Percentiles rank a stretch among this genome's conserved stretches.
These are phyloP conservation scores for Pyricularia pennisetigena DNA, from an alignment of 2,329 filamentous ascomycete genomes.

Conservation along the genomic window DNA sequence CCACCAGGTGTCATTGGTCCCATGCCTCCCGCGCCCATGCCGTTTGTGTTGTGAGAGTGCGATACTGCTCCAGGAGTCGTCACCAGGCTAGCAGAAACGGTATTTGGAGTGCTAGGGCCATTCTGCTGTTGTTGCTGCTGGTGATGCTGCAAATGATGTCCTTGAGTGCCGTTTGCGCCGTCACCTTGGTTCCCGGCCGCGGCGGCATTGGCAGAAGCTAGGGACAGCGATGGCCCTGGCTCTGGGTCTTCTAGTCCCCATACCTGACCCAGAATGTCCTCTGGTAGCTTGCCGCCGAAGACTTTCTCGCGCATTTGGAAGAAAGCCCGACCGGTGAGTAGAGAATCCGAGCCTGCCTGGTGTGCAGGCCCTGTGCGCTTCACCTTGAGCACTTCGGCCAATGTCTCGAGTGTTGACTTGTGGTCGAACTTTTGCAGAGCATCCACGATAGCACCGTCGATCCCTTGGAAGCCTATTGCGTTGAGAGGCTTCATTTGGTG, in stretches of 20 bases:
- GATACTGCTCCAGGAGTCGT: slow-evolving; percentile 61
- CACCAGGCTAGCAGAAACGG: slow-evolving; percentile 37
- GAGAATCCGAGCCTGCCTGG: slow-evolving; percentile 86
- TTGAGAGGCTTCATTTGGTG: slow-evolving; percentile 26
- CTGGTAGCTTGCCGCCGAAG: slow-evolving; percentile 71
- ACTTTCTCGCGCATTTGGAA: slow-evolving; percentile 87
- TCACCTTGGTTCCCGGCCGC: slow-evolving; percentile 11
- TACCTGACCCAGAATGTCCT: slow-evolving; percentile 80
- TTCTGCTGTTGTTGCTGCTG: slow-evolving; percentile 23
- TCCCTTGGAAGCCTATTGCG: slow-evolving; percentile 60
- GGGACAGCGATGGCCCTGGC: slow-evolving; percentile 24
- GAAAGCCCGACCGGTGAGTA: slow-evolving; percentile 89
- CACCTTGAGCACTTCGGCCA: slow-evolving; percentile 86
- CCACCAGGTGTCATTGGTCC: slow-evolving; percentile 72
- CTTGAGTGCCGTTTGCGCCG: slow-evolving; percentile 11
- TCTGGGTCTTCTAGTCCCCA: slow-evolving; percentile 81
- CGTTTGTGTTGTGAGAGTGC: slow-evolving; percentile 46
- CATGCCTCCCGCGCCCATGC: slow-evolving; percentile 33
- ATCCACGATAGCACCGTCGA: slow-evolving; percentile 56
- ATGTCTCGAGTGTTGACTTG: slow-evolving; percentile 86
- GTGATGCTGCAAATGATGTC: slow-evolving; percentile 24
- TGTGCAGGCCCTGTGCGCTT: slow-evolving; percentile 82
- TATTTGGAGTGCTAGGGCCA: slow-evolving; percentile 51
- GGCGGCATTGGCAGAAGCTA: slow-evolving; percentile 10
- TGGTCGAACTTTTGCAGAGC: slow-evolving; percentile 79